phyloP scores from a whole-genome alignment of 371 early-diverging fungal genomes.

The Blakeslea trispora region DNA sequence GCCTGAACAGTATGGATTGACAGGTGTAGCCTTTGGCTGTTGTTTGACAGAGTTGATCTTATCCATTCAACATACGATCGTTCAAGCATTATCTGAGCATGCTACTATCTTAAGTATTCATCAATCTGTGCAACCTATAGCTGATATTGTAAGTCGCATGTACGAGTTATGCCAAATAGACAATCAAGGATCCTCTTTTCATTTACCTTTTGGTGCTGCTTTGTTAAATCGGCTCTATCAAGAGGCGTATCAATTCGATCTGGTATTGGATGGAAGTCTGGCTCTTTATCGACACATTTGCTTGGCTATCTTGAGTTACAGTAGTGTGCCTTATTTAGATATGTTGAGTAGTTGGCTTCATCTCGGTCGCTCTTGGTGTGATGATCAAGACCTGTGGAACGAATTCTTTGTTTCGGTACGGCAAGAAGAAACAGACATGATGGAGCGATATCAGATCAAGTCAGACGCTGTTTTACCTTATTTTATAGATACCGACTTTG shows the following conservation, averaged over 20 bases:
- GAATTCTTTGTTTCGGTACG: conserved; percentile 47
- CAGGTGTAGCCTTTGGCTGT: conserved; percentile 51
- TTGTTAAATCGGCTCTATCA: conserved; percentile 40
- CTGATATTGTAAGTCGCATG: conserved; percentile 12
- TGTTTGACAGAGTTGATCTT: conserved; percentile 43
- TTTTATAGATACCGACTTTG: conserved; percentile 19
- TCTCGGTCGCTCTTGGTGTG: conserved; percentile 17
- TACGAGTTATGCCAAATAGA: conserved; percentile 7
- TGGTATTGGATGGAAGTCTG: conserved; percentile 25
- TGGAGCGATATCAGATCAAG: conserved; percentile 6
- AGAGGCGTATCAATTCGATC: conserved; percentile 33
- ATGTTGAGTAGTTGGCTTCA: conserved; percentile 57
- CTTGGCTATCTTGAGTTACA: conserved; percentile 39
- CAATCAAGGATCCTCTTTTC: neutral
- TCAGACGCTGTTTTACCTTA: conserved; percentile 19
- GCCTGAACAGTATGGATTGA: conserved; percentile 41
- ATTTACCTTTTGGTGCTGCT: conserved; percentile 45
- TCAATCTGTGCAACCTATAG: conserved; percentile 33
- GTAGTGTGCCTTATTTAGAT: conserved; percentile 49
- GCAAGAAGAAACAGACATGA: conserved; percentile 9
- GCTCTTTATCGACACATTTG: conserved; percentile 43
- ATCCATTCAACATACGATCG: conserved; percentile 40
- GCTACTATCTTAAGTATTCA: conserved; percentile 35
- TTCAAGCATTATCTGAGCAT: conserved; percentile 12
- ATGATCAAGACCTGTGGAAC: conserved; percentile 36